Evolutionary conservation across 257 asterid species (phyloP), one percentile per base, ranked within the genome.

Genomic region (Solanum clarkiae): DNA sequence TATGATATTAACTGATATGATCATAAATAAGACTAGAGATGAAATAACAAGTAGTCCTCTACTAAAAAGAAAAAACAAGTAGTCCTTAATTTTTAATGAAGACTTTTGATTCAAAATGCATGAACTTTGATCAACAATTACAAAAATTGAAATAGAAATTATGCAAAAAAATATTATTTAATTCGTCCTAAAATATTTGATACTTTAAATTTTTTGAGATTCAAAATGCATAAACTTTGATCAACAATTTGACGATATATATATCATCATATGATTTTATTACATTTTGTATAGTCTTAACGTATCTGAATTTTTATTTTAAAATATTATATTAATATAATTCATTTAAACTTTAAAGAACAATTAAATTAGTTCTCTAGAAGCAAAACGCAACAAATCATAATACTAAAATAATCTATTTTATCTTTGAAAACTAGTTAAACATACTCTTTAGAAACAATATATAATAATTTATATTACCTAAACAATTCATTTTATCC

Each of bases 391-490:
- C 22, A 12, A 1, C 17, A 60, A 32, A 68, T 0, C 6, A 10
- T 42, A 71, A 2, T 0, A 40, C 0, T 6, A 45, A n/a, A 4
- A 5, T 18, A 36, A 36, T 36, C 9, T 2, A 36, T 8, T 1
- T 8, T 69, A 36, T 0, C 13, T 5, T 1, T 4, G 6, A 69
- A 0, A 3, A 16, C 9, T 36, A 7, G 13, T 69, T 1, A 16
- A 69, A 69, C 9, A 9, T 2, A 10, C 2, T 40, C 1, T 4
- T 2, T 17, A 36, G 0, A 68, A 68, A 1, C 24, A 4, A 8
- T 32, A 32, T 0, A 1, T 8, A 9, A 16, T 4, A 8, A 32
- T 15, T 8, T 3, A 0, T 3, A 45, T 0, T 6, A 3, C 10
- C 40, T 0, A 22, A 4, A 62, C 24, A 66, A 32, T 10, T 4